phyloP scores from a whole-genome alignment of 108 stramenopile species.

The Aurantiochytrium sp. region DNA sequence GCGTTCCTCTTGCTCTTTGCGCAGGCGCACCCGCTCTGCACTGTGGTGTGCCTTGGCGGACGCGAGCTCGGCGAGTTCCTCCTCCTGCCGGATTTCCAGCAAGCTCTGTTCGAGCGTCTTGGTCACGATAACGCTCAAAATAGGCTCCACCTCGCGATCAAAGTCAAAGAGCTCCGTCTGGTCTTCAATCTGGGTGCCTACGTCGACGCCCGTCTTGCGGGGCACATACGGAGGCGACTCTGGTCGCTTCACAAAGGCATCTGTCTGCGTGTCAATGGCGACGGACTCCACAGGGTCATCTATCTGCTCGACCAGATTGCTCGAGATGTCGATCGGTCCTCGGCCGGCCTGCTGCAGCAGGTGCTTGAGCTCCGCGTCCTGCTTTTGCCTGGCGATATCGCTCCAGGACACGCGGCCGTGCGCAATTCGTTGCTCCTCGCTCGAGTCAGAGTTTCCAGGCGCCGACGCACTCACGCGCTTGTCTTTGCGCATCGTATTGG shows the following conservation, averaged over 20 bases:
- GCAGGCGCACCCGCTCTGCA: conserved; percentile 28
- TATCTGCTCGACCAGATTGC: conserved; percentile 37
- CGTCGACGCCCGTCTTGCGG: conserved; percentile 57
- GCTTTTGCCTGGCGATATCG: neutral
- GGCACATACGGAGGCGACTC: conserved; percentile 38
- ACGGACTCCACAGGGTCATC: neutral
- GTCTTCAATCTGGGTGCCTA: conserved; percentile 45
- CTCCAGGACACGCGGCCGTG: neutral
- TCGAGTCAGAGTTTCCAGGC: neutral
- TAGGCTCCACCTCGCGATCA: conserved; percentile 51
- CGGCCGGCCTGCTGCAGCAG: neutral
- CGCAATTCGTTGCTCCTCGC: neutral
- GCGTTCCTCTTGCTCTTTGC: conserved; percentile 26
- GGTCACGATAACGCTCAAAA: conserved; percentile 52
- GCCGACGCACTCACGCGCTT: neutral
- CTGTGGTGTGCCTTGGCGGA: neutral
- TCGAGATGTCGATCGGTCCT: neutral
- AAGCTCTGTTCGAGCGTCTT: conserved; percentile 64
- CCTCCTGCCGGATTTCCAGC: conserved; percentile 51
- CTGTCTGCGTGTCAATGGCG: conserved; percentile 49
- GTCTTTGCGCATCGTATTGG: neutral
- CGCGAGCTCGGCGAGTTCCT: conserved; percentile 42
- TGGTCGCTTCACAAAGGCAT: conserved; percentile 34
- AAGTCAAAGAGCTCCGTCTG: conserved; percentile 53
- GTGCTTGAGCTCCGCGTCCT: neutral